Evolutionary conservation across 305 asterid species (phyloP), one percentile per base, ranked within the genome.

Genomic region (Fraxinus latifolia): DNA sequence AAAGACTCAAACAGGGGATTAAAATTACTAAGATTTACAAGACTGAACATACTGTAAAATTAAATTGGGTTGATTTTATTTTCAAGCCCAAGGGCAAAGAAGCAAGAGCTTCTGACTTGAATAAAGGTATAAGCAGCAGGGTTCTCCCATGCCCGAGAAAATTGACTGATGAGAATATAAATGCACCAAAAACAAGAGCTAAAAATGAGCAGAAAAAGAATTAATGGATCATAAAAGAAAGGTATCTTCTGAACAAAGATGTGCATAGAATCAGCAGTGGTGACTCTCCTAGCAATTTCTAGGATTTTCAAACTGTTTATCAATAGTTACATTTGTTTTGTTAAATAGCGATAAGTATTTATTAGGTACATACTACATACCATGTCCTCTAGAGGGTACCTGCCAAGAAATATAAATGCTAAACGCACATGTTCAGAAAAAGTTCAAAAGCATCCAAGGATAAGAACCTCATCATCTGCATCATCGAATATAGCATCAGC

Each of bases 401-500:
- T 44, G 14, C 73, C 33, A 12, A 17, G 14, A 33, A 29, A 53
- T 34, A 80, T 50, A 32, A 42, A 70, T 31, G 70, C 21, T 12
- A n/a, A 25, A 23, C 3, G 62, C 29, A 65, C 15, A 65, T 65
- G 27, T 73, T 7, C 73, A 77, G 34, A 9, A 8, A 29, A 37
- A 25, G 37, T 14, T n/a, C 12, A 23, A 34, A 80, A 76, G 68
- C 68, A 39, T 58, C 6, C 0, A 80, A 42, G 60, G 62, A 27
- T 19, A 5, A 50, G 29, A 60, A 85, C 88, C 87, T 82, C 67
- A 7, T 88, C 89, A 4, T 88, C 91, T 42, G 79, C 81, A 3
- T 19, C 12, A 19, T 88, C 90, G 34, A 89, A 86, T 62, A 89
- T 89, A 47, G 90, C 87, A 87, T 89, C 91, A 75, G 81, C 89